Evolutionary conservation across 306 rosid genomes (phyloP).

Genomic region (Trifolium repens): DNA sequence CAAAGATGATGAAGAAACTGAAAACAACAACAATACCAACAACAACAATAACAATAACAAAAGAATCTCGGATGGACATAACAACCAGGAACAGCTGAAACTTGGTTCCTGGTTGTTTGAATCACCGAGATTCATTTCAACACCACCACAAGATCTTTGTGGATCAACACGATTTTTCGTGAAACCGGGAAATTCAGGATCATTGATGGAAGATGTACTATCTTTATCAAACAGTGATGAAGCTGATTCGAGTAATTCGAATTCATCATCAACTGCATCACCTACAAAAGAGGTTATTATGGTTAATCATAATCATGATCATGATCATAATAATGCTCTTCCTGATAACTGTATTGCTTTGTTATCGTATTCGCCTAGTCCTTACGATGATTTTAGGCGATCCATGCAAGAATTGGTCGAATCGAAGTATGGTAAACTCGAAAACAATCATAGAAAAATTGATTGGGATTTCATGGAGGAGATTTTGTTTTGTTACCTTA

Average conservation of each 20-base stretch:
- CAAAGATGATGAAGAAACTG: conserved; percentile 46
- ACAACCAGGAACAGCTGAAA: conserved; percentile 12
- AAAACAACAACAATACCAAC: background rate
- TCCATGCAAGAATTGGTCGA: conserved; percentile 79
- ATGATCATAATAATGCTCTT: conserved; percentile 23
- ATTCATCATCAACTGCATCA: conserved; percentile 23
- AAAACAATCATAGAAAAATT: conserved; percentile 25
- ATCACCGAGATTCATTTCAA: conserved; percentile 42
- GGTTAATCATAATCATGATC: background rate
- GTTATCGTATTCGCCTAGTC: conserved; percentile 52
- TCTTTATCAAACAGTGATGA: conserved; percentile 48
- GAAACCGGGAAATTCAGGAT: conserved; percentile 50
- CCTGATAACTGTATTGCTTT: conserved; percentile 63
- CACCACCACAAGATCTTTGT: conserved; percentile 20
- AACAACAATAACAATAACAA: background rate
- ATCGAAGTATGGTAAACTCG: conserved; percentile 28
- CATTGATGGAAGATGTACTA: conserved; percentile 54
- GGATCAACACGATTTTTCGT: conserved; percentile 49
- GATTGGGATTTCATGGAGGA: conserved; percentile 94
- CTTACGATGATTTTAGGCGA: conserved; percentile 59
- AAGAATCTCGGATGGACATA: conserved; percentile 17
- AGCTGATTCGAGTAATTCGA: conserved; percentile 41
- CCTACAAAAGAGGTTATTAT: background rate
- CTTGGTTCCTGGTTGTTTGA: conserved; percentile 37
- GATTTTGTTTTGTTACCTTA: conserved; percentile 61